Base-by-base conservation (phyloP, 225 moss, liverwort and hornwort species). In the Straminergon stramineum region DNA sequence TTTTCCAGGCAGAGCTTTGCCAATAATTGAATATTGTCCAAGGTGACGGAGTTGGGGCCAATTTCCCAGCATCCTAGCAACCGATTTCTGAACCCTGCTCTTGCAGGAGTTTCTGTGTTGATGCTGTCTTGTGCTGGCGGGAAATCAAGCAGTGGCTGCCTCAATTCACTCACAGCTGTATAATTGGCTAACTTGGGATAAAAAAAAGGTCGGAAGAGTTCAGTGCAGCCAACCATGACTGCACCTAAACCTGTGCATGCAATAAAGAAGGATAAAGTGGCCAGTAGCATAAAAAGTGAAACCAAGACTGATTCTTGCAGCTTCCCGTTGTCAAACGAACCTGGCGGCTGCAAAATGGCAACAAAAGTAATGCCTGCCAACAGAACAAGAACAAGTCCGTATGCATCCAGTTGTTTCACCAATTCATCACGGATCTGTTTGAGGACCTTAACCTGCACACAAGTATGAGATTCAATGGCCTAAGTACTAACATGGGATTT, bases 51-150 rank as follows among this genome's bases (percentile, higher is more conserved):
- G 19, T 13, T 3, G 3, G 43, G 11, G n/a, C 39, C 26, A 16
- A 57, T 3, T 26, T 57, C 3, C 15, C n/a, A 79, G 56, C 34
- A 22, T 35, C n/a, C 26, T 0, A 6, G 23, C 22, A 24, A 23
- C 35, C n/a, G 7, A 0, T 23, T n/a, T n/a, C 9, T 6, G 15
- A 26, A n/a, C 0, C 24, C 24, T 79, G 0, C 37, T 16, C 22
- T 21, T 79, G n/a, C 20, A 34, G 8, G 74, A 17, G 45, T 74
- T 30, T 74, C 45, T 74, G 45, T 10, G 74, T 17, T 45, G 74
- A 3, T 17, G 6, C 17, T 5, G 73, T 45, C 45, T 45, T 45
- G 16, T 16, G 5, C 17, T 28, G 74, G 18, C 37, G 20, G 28
- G 6, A 5, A 23, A 60, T 60, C 20, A 11, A 26, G 19, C 66